Base-by-base conservation (phyloP, 2,329 filamentous ascomycete genomes). In the Botrytis medusae region DNA sequence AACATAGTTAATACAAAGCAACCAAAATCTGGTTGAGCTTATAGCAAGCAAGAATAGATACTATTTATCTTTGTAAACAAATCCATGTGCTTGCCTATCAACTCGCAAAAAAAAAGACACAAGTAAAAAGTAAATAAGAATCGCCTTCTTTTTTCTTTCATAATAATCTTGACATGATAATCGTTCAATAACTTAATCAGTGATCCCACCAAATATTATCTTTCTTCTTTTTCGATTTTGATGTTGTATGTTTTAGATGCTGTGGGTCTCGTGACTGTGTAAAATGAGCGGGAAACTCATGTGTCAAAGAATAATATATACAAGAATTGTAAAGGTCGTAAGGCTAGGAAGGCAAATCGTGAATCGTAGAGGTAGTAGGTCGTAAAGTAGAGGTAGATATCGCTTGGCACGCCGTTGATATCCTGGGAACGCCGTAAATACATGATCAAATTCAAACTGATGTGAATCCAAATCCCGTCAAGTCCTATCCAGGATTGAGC, bases 401-500 rank as follows among this genome's bases (percentile, higher is more conserved):
- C n/a, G 44, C 62, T 72, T 69, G 62, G 65, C 75, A 75, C 74
- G 73, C 75, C 76, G 60, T 67, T 75, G 69, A 44, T 77, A 76
- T 77, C 75, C 76, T 77, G 72, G 73, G 57, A 78, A 80, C 77
- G 73, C 76, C 78, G 64, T 71, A 71, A 69, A 74, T 76, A 78
- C 69, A 74, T 71, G 42, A 72, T 72, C 40, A 72, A 77, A 74
- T 76, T 76, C 75, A 76, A 77, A 74, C 46, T 69, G 60, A 71
- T 57, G 46, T 60, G 72, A 76, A 80, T 80, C 78, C 78, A 80
- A 79, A 70, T 72, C 69, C 76, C 74, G 72, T 75, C 75, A 75
- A 69, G 76, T 74, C 78, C 65, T 79, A 80, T 81, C 79, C 77
- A 81, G 79, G 79, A 78, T 69, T 59, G 73, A 77, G 75, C 74